Percentiles rank a stretch among this genome's conserved stretches.
These are phyloP conservation scores for Ceriops decandra DNA, from an alignment of 345 rosid genomes.

Conservation along the genomic window DNA sequence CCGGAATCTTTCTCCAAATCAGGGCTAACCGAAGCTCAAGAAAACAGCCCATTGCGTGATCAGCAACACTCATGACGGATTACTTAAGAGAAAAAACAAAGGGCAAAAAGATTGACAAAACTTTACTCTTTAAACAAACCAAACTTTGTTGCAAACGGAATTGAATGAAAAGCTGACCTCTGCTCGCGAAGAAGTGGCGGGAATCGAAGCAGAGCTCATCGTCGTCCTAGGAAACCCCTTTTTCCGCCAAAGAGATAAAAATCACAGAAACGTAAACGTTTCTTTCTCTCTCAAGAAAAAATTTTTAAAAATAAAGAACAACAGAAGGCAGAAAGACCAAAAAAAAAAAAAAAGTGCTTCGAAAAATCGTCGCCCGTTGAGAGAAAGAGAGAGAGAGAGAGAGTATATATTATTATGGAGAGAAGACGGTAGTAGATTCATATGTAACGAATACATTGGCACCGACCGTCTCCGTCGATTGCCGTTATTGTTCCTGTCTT, in stretches of 20 bases:
- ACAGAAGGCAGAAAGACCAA: not conserved
- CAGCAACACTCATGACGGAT: conserved; percentile 18
- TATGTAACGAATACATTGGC: conserved; percentile 58
- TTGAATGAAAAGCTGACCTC: conserved; percentile 34
- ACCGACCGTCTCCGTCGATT: conserved; percentile 61
- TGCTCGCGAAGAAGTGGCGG: conserved; percentile 43
- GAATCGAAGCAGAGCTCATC: conserved; percentile 57
- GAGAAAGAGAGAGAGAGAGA: conserved; percentile 36
- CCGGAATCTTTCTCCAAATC: conserved; percentile 20
- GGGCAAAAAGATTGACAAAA: not conserved
- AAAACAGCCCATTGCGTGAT: conserved; percentile 21
- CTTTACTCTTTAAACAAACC: not conserved
- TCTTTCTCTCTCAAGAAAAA: not conserved
- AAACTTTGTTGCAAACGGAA: not conserved
- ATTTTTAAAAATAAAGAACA: no score
- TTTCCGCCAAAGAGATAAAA: not conserved
- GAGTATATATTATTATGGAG: not conserved
- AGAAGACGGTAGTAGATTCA: conserved; percentile 20
- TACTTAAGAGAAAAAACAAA: no score
- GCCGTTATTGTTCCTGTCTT: conserved; percentile 32
- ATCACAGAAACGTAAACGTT: conserved; percentile 10
- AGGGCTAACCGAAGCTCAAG: conserved; percentile 21
- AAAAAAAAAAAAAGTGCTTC: conserved; percentile 31
- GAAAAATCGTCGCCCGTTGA: conserved; percentile 87
- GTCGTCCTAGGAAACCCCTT: not conserved